Evolutionary conservation across 305 asterid species (phyloP), one percentile per base, ranked within the genome.

Genomic region (Euphrasia arctica): DNA sequence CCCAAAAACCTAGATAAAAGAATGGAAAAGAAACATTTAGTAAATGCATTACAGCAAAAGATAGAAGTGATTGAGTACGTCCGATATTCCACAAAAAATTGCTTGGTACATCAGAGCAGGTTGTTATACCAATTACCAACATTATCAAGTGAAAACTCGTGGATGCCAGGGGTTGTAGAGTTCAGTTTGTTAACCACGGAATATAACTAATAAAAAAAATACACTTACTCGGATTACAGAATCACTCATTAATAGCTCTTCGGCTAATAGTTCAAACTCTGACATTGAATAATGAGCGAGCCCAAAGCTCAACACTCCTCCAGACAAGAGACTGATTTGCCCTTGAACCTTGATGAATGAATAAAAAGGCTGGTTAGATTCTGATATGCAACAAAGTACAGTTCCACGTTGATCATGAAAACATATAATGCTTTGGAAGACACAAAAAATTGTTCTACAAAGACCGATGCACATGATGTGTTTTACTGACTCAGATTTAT

Each of bases 201-300:
- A 66, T 52, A 60, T 11, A 67, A 55, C 55, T 8, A 65, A 61
- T 39, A 9, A 27, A 70, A 50, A 27, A 58, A 5, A 7, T 25
- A 36, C 8, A 66, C 87, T 74, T 81, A 89, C 99, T 91, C 87
- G 79, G 50, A 94, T 81, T 58, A 72, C 70, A 61, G 99, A 94
- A 77, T 94, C 96, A 66, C 99, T 87, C 98, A 91, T 94, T 76
- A 94, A 80, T 60, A 94, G 85, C 83, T 94, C 99, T 78, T 94
- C 99, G 55, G 99, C 98, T 82, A 87, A 76, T 60, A 94, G 72
- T 75, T 94, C 99, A 78, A 94, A 94, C 75, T 88, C 99, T 36
- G 99, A 94, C 95, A 89, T 83, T 14, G 99, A 82, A 63, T 82
- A 91, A 67, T 79, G 95, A 51, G 96, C 94, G 70, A 94, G 86